Evolutionary conservation across 176 grass and related monocot species (phyloP).

Genomic region (Oryza glumipatula): DNA sequence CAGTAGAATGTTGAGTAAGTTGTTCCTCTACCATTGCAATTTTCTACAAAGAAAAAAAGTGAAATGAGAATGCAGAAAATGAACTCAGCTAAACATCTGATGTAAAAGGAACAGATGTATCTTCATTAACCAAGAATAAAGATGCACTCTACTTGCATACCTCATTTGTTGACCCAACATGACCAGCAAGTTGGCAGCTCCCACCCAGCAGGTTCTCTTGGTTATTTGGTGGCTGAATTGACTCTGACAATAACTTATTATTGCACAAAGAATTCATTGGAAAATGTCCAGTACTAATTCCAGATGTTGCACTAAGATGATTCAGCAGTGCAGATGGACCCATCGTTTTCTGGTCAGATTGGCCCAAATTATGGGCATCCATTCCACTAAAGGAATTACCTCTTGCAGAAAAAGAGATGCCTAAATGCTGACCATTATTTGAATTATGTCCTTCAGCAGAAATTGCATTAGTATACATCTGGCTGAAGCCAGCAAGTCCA

Average conservation of each 20-base stretch:
- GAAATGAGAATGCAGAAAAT: too few species aligned
- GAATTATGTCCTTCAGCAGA: constrained; percentile 30
- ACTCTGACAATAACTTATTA: constrained; percentile 41
- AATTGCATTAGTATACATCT: constrained; percentile 53
- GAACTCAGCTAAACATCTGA: too few species aligned
- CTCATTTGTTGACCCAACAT: constrained; percentile 59
- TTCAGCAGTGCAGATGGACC: constrained; percentile 56
- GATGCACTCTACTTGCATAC: constrained; percentile 44
- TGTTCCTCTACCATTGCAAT: constrained; percentile 62
- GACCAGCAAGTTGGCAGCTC: constrained; percentile 51
- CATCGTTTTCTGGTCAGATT: constrained; percentile 52
- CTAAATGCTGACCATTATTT: constrained; percentile 45
- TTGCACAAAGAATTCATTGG: constrained; percentile 41
- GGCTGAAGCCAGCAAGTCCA: constrained; percentile 50
- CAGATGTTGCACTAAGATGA: constrained; percentile 53
- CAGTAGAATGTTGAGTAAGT: constrained; percentile 43
- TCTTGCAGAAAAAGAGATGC: constrained; percentile 45
- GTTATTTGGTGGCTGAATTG: constrained; percentile 60
- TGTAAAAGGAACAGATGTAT: too few species aligned
- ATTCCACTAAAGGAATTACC: constrained; percentile 50
- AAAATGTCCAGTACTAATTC: constrained; percentile 58
- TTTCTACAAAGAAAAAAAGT: constrained; percentile 48
- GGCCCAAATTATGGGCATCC: constrained; percentile 35
- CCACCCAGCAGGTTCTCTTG: constrained; percentile 38
- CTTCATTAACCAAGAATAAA: background rate